Evolutionary conservation across 345 rosid genomes (phyloP), one percentile per base, ranked within the genome.

Genomic region (Bruguiera gymnorhiza): DNA sequence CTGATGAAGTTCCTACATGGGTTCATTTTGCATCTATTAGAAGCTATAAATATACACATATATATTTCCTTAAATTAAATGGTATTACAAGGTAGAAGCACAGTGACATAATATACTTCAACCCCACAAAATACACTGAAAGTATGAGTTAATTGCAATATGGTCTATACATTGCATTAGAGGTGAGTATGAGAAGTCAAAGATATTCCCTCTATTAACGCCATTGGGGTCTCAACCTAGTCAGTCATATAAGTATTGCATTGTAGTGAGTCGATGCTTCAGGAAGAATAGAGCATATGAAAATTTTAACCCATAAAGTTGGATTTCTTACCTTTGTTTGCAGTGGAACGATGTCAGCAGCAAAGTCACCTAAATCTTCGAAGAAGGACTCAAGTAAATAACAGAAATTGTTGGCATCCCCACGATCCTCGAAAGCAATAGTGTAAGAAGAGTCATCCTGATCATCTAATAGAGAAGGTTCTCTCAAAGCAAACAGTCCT

Each of bases 401-500:
- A 69, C 91, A 89, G 73, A 89, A 91, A 83, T 91, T 89, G 66
- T 82, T 86, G 65, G 98, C 98, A 80, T 93, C 97, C 51, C 55
- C 73, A 53, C 66, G 89, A 72, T 88, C 89, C 83, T 93, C 92
- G 54, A 93, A 93, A 70, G 86, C 91, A 82, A 91, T 58, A 13
- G 77, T 78, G 59, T 78, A 84, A 20, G 90, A 69, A 43, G 77
- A 71, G 16, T 74, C 67, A 32, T 34, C 71, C 29, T 73, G 70
- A 19, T 79, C 75, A 51, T 73, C 73, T 43, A 64, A 78, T 53
- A 56, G 62, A 19, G 83, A 81, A 72, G 68, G 53, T 23, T 60
- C 60, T 71, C 75, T 80, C 50, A 87, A 18, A 56, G 86, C 73
- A 79, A 79, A 93, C 59, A 83, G 76, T 11, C 96, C 96, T 58